Percentiles rank a stretch among this genome's conserved stretches.
These are phyloP conservation scores for Phytopythium cucurbitacearum DNA, from an alignment of 352 stramenopile species.

Conservation along the genomic window DNA sequence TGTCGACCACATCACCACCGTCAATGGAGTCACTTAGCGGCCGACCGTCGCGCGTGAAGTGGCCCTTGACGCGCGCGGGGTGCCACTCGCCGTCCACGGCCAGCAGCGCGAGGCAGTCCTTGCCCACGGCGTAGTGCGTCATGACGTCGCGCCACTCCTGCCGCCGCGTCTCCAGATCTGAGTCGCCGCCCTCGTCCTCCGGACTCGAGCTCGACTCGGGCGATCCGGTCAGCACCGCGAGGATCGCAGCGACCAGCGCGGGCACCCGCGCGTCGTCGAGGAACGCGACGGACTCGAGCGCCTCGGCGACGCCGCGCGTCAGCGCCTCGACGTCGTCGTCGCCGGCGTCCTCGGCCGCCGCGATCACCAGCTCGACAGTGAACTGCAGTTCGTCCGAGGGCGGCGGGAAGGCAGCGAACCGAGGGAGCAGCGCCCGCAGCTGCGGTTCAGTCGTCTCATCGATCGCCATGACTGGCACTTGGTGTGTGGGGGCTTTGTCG, in stretches of 20 bases:
- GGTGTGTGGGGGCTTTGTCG: not conserved
- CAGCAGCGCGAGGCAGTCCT: slow-evolving; percentile 59
- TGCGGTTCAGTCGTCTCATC: slow-evolving; percentile 16
- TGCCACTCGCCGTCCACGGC: slow-evolving; percentile 76
- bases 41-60: slow-evolving; percentile 15
- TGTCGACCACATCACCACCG: slow-evolving; percentile 5
- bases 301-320: slow-evolving; percentile 23
- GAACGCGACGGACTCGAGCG: slow-evolving; percentile 39
- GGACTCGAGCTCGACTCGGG: not conserved
- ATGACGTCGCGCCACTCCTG: slow-evolving; percentile 10
- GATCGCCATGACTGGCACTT: not conserved
- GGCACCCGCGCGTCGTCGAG: slow-evolving; percentile 19
- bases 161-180: slow-evolving; percentile 15
- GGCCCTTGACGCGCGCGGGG: slow-evolving; percentile 41
- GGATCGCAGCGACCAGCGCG: slow-evolving; percentile 18
- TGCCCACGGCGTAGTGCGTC: slow-evolving; percentile 49
- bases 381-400: slow-evolving; percentile 52
- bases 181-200: slow-evolving; percentile 7
- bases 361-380: slow-evolving; percentile 57
- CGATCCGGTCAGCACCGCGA: slow-evolving; percentile 10
- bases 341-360: slow-evolving; percentile 30
- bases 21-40: slow-evolving; percentile 6
- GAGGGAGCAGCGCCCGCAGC: slow-evolving; percentile 18
- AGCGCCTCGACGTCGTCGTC: slow-evolving; percentile 15
- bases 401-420: slow-evolving; percentile 11